Base-by-base conservation (phyloP, 208 protist species). In the Trichomonas tenax region DNA sequence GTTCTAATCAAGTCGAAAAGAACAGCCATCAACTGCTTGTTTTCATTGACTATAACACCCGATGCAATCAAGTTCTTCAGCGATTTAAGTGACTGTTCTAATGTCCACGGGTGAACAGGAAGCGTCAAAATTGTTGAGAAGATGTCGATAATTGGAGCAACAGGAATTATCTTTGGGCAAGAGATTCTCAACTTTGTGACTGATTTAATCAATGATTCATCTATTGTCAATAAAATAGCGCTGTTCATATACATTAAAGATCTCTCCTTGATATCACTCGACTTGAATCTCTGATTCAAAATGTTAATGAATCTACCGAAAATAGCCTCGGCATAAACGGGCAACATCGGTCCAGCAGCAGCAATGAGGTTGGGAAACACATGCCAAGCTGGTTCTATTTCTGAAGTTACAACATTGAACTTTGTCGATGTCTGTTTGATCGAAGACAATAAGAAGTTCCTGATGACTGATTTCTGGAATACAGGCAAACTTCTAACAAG, bases 191-290 rank as follows among this genome's bases (percentile, higher is more conserved):
- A 26, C 38, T 51, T 48, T 26, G 86, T 93, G 41, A 93, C 44
- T 38, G 44, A 51, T 93, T 93, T 93, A 51, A 93, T 93, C 31
- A 93, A 93, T 34, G 86, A 93, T 38, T 93, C 86, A 93, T 93
- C 86, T 38, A 93, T 93, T 51, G 41, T 26, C 44, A 48, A 48
- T 26, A 93, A 31, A 40, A 93, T 93, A 21, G 86, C 86, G 34
- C 44, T 51, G 45, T 93, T 93, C 86, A 93, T 93, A 38, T 41
- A 93, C 31, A 51, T 93, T 8, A 51, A 38, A 38, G 86, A 48
- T 17, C 40, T 51, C 21, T 93, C 86, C 15, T 93, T 48, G 0
- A 51, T 10, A 4, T 93, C 26, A 44, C 0, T 51, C 0, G 41
- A n/a, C 21, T 51, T 48, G 26, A 93, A 93, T 48, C 86, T 0